Base-by-base conservation (phyloP, 2,329 filamentous ascomycete species). In the Apiospora sp. region DNA sequence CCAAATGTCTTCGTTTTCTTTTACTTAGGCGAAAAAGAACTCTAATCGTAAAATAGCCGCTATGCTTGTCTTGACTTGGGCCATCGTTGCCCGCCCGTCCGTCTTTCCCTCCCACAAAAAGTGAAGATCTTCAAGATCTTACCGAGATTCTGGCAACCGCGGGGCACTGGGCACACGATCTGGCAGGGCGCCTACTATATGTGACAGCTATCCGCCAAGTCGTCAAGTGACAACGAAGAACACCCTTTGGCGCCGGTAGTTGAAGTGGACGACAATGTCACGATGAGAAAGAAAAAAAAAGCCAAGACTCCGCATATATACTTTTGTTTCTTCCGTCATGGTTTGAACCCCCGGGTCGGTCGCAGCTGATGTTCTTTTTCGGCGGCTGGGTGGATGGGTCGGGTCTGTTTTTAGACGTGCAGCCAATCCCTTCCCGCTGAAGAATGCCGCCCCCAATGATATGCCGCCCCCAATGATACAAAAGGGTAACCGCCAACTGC, bases 371-470 rank as follows among this genome's bases (percentile, higher is more conserved):
- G 54, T 34, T 37, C 27, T 41, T 64, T 34, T 41, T 41, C 58
- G 58, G 58, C 58, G 54, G 54, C 14, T 61, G 54, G 54, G 34
- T 34, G 54, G 51, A 58, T 61, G 54, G 30, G 54, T 37, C 54
- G 54, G 54, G 54, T 34, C 22, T 58, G 27, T 7, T 58, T 58
- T 58, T 58, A 19, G 27, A 58, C 27, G 27, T 58, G 51, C 51
- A 30, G 54, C 54, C 54, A 61, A 37, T 61, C 37, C 54, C 54
- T n/a, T 64, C 34, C 34, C 34, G 58, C 58, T 41, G 58, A 64
- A 64, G 58, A 64, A 64, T 41, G 30, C 37, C 37, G 22, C 58
- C 58, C 34, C 51, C 30, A 61, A 37, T 22, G 10, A 41, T 34
- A 64, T 41, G 30, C 37, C 37, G 22, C 58, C 58, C 34, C 51